Conservation (phyloP, 768 basidiomycete species). For the Rubroboletus pulcherrimus region DNA sequence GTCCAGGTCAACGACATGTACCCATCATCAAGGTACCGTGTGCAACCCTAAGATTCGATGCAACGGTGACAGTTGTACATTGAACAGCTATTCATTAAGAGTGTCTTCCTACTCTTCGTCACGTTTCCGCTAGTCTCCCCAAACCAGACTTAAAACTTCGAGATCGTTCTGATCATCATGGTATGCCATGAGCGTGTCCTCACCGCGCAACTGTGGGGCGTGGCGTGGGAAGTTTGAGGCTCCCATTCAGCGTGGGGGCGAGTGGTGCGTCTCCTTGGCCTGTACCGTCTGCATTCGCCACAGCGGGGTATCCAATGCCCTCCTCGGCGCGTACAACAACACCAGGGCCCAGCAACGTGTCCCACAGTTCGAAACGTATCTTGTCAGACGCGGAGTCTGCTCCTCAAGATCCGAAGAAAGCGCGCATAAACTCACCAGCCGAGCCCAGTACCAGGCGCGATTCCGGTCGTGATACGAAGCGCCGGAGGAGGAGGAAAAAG, state of each 20-base stretch:
- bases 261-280: conserved; percentile 2
- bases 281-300: neutral
- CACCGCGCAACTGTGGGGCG: neutral
- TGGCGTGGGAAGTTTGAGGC: conserved; percentile 26
- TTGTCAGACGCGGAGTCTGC: conserved; percentile 25
- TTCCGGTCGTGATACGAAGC: conserved; percentile 23
- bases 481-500: conserved; percentile 28
- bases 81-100: no score
- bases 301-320: conserved; percentile 19
- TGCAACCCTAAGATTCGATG: no score
- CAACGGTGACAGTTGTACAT: no score
- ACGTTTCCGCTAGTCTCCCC: no score
- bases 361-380: conserved; percentile 11
- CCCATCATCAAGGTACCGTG: no score
- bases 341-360: conserved; percentile 11
- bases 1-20: no score
- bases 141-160: no score
- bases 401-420: conserved; percentile 22
- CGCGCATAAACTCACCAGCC: conserved; percentile 18
- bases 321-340: conserved; percentile 20
- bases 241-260: neutral
- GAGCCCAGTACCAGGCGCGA: conserved; percentile 17
- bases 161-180: no score
- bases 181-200: no score
- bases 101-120: no score